These are phyloP conservation scores for Ustilago trichophora DNA, from an alignment of 1,284 basidiomycete genomes.

Conservation along the genomic window DNA sequence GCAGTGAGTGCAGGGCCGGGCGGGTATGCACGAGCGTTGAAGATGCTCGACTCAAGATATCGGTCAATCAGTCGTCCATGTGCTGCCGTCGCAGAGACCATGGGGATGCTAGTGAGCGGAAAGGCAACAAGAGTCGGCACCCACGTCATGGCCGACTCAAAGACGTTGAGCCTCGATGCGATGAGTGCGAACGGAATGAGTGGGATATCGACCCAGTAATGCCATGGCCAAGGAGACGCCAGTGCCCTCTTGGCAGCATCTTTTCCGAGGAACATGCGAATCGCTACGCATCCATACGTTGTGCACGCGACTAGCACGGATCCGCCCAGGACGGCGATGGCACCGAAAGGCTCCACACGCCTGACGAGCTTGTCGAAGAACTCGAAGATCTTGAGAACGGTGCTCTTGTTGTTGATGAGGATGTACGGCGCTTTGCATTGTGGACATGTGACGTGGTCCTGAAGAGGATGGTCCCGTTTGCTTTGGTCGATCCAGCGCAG, in stretches of 20 bases:
- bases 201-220: constrained; percentile 63
- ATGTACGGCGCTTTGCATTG: constrained; percentile 52
- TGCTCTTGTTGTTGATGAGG: constrained; percentile 45
- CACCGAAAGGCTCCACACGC: constrained; percentile 34
- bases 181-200: constrained; percentile 62
- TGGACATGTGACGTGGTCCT: constrained; percentile 46
- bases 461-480: constrained; percentile 26
- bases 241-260: constrained; percentile 41
- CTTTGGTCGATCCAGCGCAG: constrained; percentile 55
- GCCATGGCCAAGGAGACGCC: constrained; percentile 54
- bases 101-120: constrained; percentile 36
- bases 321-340: constrained; percentile 22
- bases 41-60: constrained; percentile 18
- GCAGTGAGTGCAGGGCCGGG: constrained; percentile 52
- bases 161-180: constrained; percentile 47
- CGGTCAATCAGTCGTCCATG: constrained; percentile 20
- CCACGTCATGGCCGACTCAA: constrained; percentile 58
- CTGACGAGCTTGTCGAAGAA: constrained; percentile 34
- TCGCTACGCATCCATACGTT: constrained; percentile 52
- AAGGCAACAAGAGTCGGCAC: constrained; percentile 53
- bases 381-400: constrained; percentile 41
- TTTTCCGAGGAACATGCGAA: constrained; percentile 51
- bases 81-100: constrained; percentile 14
- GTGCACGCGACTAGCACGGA: constrained; percentile 43
- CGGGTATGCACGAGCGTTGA: constrained; percentile 36